phyloP scores from a whole-genome alignment of 148 eudicot genomes.

The Cornus florida region DNA sequence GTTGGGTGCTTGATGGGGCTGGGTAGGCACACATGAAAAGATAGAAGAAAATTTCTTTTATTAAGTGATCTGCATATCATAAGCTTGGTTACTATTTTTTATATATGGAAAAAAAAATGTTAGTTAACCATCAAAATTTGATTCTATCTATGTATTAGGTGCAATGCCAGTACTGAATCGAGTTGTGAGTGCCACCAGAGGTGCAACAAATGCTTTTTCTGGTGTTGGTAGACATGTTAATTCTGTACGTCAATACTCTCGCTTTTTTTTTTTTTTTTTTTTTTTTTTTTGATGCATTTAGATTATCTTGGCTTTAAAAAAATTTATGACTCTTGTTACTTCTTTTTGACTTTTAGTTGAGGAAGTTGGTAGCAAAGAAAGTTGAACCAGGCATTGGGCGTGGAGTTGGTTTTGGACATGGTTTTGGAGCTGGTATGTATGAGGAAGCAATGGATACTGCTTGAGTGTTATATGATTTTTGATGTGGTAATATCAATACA shows the following conservation, averaged over 20 bases:
- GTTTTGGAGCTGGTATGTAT: constrained; percentile 88
- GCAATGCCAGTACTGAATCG: constrained; percentile 78
- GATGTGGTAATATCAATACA: background rate
- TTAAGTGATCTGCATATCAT: too few species aligned
- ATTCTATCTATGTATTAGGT: constrained; percentile 37
- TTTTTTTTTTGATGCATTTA: background rate
- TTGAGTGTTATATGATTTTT: constrained; percentile 5
- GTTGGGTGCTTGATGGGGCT: too few species aligned
- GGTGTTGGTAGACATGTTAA: constrained; percentile 62
- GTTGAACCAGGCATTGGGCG: constrained; percentile 90
- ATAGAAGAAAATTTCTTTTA: too few species aligned
- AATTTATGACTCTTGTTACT: background rate
- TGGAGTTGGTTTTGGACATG: constrained; percentile 98
- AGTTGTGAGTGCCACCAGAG: constrained; percentile 94
- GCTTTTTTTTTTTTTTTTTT: background rate
- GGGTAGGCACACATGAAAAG: too few species aligned
- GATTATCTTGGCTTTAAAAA: background rate
- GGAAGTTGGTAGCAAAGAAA: constrained; percentile 80
- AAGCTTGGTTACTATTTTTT: too few species aligned
- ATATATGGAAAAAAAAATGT: too few species aligned
- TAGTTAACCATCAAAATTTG: background rate
- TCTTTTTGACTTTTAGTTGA: constrained; percentile 45
- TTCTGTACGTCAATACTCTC: constrained; percentile 52
- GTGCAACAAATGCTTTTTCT: constrained; percentile 91
- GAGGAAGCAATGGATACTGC: constrained; percentile 2